Base-by-base conservation (phyloP, 208 protist genomes). In the Cochliopodium minus region DNA sequence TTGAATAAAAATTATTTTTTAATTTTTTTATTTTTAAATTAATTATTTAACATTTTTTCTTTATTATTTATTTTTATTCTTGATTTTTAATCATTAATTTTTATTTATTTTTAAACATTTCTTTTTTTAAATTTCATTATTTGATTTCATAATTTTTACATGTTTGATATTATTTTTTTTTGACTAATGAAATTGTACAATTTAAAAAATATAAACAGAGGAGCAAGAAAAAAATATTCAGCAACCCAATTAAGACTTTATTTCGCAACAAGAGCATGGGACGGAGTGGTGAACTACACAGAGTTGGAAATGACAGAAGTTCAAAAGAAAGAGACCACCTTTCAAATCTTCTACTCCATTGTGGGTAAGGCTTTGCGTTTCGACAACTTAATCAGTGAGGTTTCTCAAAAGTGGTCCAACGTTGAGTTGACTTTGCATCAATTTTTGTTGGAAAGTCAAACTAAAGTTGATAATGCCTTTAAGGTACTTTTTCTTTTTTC, bases 231-330 rank as follows among this genome's bases (percentile, higher is more conserved):
- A 36, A 73, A 65, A 17, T 79, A 82, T 50, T 78, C 64, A 9
- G 66, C 83, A 47, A 68, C 76, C 5, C 62, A 70, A 54, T 85
- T 98, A 62, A 82, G 92, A 38, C 63, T 96, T 26, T 69, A 97
- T 36, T 96, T 95, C 65, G 73, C 96, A 1, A 62, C 86, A 6
- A 87, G 94, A 50, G 49, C 46, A 9, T 97, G 83, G 73, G 40
- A 82, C 51, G 75, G 74, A 59, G 61, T 72, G 22, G 81, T 96
- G 73, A 86, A 94, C 60, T 95, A 92, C 74, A 79, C 71, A 20
- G 70, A 85, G 40, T 69, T 90, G 52, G 81, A 76, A 1, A 84
- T 97, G 52, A 71, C 79, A 60, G 77, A 86, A 40, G 77, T 79
- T 20, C 70, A 69, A 28, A 63, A 81, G 38, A 67, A 72, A n/a